Conservation (phyloP, 371 early-diverging fungal genomes). For the Smittium mucronatum region DNA sequence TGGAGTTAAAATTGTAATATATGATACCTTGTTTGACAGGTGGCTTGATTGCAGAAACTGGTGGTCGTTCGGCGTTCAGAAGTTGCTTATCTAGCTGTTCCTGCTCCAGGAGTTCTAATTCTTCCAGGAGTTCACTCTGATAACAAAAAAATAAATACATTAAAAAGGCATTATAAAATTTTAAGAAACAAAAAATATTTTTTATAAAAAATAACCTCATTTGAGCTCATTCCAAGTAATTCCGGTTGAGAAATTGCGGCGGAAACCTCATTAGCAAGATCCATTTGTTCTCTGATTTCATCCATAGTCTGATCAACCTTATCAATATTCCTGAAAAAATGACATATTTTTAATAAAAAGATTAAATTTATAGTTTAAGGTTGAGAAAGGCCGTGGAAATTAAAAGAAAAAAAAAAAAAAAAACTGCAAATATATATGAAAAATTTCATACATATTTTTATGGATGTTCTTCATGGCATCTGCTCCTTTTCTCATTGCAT, state of each 20-base stretch:
- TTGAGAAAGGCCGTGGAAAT: constrained; percentile 20
- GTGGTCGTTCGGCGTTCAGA: constrained; percentile 54
- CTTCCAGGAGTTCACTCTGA: constrained; percentile 59
- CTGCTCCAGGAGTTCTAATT: constrained; percentile 89
- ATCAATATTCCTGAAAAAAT: constrained; percentile 46
- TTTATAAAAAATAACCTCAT: no score
- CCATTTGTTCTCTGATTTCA: constrained; percentile 94
- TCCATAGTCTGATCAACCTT: constrained; percentile 95
- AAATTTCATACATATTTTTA: constrained; percentile 48
- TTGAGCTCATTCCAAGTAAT: constrained; percentile 36
- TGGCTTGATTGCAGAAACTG: background rate
- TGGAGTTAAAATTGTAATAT: background rate
- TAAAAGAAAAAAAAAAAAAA: no score
- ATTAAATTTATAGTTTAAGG: background rate
- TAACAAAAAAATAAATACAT: background rate
- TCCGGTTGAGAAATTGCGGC: constrained; percentile 87
- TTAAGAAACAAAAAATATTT: no score
- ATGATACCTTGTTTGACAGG: background rate
- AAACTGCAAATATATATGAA: no score
- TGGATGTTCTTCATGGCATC: constrained; percentile 91
- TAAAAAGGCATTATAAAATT: no score
- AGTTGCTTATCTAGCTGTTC: constrained; percentile 81
- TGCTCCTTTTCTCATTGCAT: constrained; percentile 88
- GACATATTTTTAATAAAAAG: background rate
- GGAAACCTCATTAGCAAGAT: constrained; percentile 85